A percentile compares a stretch with the other conserved stretches of the same genome.
Evolutionary conservation across 2,329 filamentous ascomycete species (phyloP).

Genomic region (Orbilia ellipsospora): DNA sequence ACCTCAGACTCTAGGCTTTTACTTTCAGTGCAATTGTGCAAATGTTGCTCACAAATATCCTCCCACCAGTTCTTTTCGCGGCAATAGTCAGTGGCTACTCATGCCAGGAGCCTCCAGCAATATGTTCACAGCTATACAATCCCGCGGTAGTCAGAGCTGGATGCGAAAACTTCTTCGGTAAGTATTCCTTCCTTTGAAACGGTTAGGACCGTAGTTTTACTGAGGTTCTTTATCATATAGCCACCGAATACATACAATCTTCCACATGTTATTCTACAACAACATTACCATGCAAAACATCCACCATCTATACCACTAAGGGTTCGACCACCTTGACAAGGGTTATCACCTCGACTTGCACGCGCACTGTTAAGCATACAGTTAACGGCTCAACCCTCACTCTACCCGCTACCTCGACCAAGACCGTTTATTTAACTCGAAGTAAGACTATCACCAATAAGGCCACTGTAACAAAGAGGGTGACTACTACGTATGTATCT

Average conservation of each 20-base stretch:
- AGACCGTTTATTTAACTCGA: background rate
- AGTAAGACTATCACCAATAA: background rate
- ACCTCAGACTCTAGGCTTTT: too few relatives aligned
- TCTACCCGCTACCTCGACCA: slow-evolving; percentile 3
- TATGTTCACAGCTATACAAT: slow-evolving; percentile 10
- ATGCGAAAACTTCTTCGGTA: slow-evolving; percentile 9
- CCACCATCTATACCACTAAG: slow-evolving; percentile 5
- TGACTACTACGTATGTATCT: background rate
- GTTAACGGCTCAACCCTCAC: slow-evolving; percentile 1
- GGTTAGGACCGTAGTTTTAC: background rate
- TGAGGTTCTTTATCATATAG: background rate
- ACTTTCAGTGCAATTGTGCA: background rate
- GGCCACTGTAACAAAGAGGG: slow-evolving; percentile 1
- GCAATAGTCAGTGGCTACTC: background rate
- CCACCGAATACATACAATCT: slow-evolving; percentile 6
- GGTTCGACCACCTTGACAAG: slow-evolving; percentile 3
- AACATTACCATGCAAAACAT: slow-evolving; percentile 9
- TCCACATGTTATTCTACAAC: slow-evolving; percentile 3
- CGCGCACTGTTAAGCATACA: background rate
- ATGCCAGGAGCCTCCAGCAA: background rate
- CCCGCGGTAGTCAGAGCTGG: background rate
- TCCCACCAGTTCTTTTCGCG: slow-evolving; percentile 5
- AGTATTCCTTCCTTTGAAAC: background rate
- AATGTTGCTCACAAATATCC: slow-evolving; percentile 4
- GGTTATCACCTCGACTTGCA: background rate